These are phyloP conservation scores for Pseudogymnoascus sp. DNA, from an alignment of 2,329 filamentous ascomycete species.

Conservation along the genomic window DNA sequence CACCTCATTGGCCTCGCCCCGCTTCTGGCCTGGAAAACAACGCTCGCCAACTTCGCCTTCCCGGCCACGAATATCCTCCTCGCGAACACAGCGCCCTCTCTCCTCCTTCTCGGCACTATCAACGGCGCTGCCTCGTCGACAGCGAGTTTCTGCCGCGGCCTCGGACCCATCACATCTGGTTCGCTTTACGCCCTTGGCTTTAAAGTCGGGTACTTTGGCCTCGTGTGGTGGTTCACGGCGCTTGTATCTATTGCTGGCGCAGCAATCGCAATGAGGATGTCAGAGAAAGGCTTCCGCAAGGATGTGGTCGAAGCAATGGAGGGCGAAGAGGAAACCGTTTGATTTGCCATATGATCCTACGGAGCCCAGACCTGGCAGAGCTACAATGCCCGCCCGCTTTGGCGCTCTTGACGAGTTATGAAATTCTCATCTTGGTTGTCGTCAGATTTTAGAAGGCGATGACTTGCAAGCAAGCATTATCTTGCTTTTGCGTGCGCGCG, in stretches of 20 bases:
- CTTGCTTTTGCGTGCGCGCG: background rate
- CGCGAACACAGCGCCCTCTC: conserved; percentile 78
- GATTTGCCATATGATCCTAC: background rate
- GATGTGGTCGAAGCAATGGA: background rate
- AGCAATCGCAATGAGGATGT: conserved; percentile 15
- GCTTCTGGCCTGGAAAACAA: conserved; percentile 85
- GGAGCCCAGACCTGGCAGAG: background rate
- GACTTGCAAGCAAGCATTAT: background rate
- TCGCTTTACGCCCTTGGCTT: conserved; percentile 76
- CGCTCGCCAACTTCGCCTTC: conserved; percentile 83
- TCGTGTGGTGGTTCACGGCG: conserved; percentile 90
- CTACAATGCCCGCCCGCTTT: background rate
- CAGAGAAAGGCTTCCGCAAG: background rate
- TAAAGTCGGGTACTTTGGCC: conserved; percentile 71
- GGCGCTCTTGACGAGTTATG: background rate
- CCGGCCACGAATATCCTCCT: conserved; percentile 84
- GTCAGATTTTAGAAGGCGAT: background rate
- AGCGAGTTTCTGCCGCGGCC: conserved; percentile 78
- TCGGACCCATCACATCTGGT: conserved; percentile 84
- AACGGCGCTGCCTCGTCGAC: conserved; percentile 90
- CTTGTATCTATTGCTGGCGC: conserved; percentile 69
- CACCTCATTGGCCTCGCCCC: conserved; percentile 70
- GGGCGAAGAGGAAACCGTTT: background rate
- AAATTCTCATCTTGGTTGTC: background rate
- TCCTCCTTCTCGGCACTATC: conserved; percentile 78